Conservation (phyloP, 2,329 filamentous ascomycete species). For the Neoscytalidium dimidiatum region DNA sequence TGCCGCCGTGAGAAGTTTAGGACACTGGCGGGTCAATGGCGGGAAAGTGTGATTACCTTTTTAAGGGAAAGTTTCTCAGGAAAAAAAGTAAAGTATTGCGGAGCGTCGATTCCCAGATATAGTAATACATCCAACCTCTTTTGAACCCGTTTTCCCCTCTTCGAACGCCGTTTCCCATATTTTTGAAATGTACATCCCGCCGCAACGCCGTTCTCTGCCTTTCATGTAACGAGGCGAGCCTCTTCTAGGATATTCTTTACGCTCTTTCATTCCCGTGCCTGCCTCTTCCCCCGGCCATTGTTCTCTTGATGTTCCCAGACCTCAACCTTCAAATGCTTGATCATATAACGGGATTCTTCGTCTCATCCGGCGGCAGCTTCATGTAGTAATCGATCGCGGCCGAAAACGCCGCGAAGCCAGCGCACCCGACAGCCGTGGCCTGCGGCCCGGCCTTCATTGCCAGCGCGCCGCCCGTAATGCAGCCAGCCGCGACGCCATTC, state of each 20-base stretch:
- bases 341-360: slow-evolving; percentile 41
- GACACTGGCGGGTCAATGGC: too few species aligned
- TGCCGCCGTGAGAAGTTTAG: too few species aligned
- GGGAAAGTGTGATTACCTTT: too few species aligned
- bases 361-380: slow-evolving; percentile 49
- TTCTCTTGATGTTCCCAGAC: neutral
- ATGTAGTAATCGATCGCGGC: slow-evolving; percentile 91
- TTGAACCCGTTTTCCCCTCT: slow-evolving; percentile 18
- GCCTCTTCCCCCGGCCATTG: too few species aligned
- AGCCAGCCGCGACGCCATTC: slow-evolving; percentile 87
- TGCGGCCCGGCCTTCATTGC: slow-evolving; percentile 86
- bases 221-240: neutral
- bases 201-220: neutral
- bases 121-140: slow-evolving; percentile 1
- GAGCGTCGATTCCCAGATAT: slow-evolving; percentile 5
- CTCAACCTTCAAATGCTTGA: neutral
- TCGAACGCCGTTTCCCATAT: neutral
- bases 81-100: neutral
- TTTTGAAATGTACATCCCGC: neutral
- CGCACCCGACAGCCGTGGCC: slow-evolving; percentile 83
- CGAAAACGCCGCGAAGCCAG: slow-evolving; percentile 90
- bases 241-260: neutral
- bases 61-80: neutral
- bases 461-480: slow-evolving; percentile 85
- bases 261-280: neutral